Evolutionary conservation across 208 protist genomes (phyloP).

Genomic region (Trypanosoma vivax): DNA sequence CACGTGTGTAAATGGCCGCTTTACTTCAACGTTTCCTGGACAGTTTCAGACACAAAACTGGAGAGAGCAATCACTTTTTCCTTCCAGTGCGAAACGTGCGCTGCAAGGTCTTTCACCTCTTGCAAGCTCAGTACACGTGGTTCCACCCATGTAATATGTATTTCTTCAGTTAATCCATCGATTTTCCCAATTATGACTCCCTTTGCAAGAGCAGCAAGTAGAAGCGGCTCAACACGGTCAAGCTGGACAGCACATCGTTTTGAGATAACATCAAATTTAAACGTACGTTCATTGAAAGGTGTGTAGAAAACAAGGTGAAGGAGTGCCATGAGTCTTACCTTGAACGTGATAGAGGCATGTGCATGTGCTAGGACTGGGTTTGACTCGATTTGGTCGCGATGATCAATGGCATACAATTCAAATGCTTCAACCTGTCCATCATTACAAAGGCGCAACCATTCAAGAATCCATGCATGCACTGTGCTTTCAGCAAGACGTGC

Average conservation of each 20-base stretch:
- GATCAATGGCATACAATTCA: conserved; percentile 40
- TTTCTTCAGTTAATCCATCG: conserved; percentile 81
- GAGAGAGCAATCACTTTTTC: conserved; percentile 49
- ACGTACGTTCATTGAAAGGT: conserved; percentile 85
- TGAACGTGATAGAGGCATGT: conserved; percentile 23
- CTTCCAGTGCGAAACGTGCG: conserved; percentile 68
- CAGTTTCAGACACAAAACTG: conserved; percentile 28
- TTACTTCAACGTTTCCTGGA: conserved; percentile 17
- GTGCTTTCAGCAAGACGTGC: conserved; percentile 14
- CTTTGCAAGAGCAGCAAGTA: conserved; percentile 92
- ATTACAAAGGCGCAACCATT: conserved; percentile 72
- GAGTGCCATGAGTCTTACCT: conserved; percentile 92
- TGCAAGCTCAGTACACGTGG: conserved; percentile 76
- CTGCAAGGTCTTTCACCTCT: conserved; percentile 67
- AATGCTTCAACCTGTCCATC: conserved; percentile 73
- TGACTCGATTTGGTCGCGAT: conserved; percentile 29
- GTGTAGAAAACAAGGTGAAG: conserved; percentile 94
- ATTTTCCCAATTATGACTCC: conserved; percentile 91
- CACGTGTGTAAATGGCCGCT: not conserved
- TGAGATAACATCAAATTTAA: conserved; percentile 76
- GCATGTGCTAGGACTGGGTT: conserved; percentile 25
- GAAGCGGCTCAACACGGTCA: conserved; percentile 87
- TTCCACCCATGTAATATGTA: conserved; percentile 87
- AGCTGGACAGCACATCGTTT: conserved; percentile 54
- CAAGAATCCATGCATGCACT: conserved; percentile 53